Evolutionary conservation across 2,329 filamentous ascomycete species (phyloP), one percentile per base, ranked within the genome.

Genomic region (Talaromyces sp.): DNA sequence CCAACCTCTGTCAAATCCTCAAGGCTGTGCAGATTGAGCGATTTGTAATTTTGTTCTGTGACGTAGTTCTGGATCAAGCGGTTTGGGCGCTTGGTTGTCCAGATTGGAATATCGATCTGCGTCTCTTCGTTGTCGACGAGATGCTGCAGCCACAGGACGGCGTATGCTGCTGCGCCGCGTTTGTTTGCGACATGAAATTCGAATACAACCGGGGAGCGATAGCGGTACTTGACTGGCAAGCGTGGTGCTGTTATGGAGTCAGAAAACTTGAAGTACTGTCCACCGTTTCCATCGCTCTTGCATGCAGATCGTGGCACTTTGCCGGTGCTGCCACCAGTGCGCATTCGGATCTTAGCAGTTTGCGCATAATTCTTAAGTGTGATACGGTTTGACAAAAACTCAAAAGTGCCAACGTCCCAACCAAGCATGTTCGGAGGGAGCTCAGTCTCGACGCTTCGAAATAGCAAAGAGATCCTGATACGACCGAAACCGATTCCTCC

Each of bases 401-500:
- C 90, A 73, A 98, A 97, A 0, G 94, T 97, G 41, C 95, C 95
- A 50, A 98, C 91, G 67, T 97, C 92, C 91, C 94, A 98, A 10
- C 94, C 93, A 4, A 97, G 85, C 77, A 97, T 90, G 47, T 88
- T 81, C 0, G 90, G 90, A n/a, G 93, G 93, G 1, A 98, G 83
- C 54, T 88, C 88, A 62, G 94, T 90, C 76, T 97, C 93, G 50
- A 97, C 87, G 33, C 91, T 93, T 33, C 94, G 89, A 86, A 97
- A 97, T 3, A 98, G 84, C 3, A 98, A 79, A 0, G 92, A 96
- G 69, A 99, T 90, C 47, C 93, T 89, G 66, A 96, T 85, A 8
- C 94, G 90, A 45, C 95, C 95, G 69, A 95, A 98, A 0, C 95
- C 91, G 68, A 98, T 89, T 11, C 95, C 95, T 25, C 94, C 95